A percentile compares a stretch with the other conserved stretches of the same genome.
These are phyloP conservation scores for Cytidiella melzeri DNA, from an alignment of 768 basidiomycete genomes.

Conservation along the genomic window DNA sequence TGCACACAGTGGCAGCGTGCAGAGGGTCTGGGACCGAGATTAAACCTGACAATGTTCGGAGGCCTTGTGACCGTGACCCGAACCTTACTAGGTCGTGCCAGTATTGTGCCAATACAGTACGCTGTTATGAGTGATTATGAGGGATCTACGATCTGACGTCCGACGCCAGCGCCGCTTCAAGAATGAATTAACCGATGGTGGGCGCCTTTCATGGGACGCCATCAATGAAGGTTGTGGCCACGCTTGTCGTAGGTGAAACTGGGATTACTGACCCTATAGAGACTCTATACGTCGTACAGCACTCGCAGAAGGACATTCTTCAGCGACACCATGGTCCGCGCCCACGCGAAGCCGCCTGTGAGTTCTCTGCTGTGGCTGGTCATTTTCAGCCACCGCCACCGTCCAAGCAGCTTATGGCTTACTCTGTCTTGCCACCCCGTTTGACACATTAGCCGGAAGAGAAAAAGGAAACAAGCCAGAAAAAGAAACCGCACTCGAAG, in stretches of 20 bases:
- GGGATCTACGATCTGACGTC: no score
- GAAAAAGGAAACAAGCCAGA: conserved; percentile 33
- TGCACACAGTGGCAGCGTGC: no score
- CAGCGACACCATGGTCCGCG: conserved; percentile 16
- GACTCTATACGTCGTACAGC: background rate
- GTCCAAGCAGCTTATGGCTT: conserved; percentile 22
- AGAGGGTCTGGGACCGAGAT: no score
- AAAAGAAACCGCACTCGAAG: conserved; percentile 36
- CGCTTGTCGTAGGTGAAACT: background rate
- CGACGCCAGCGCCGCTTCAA: no score
- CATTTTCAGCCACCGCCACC: conserved; percentile 24
- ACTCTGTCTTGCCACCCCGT: conserved; percentile 8
- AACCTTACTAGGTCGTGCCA: no score
- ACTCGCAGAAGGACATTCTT: background rate
- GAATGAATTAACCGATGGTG: no score
- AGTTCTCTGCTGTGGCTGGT: conserved; percentile 17
- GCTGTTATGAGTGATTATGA: no score
- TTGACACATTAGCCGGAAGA: conserved; percentile 32
- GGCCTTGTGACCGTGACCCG: no score
- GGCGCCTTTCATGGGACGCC: no score
- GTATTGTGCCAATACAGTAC: no score
- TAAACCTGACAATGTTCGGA: no score
- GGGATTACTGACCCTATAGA: background rate
- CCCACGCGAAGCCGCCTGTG: conserved; percentile 25
- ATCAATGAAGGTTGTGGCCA: background rate